Evolutionary conservation across 441 rosid genomes (phyloP), one percentile per base, ranked within the genome.

Genomic region (Hura crepitans): DNA sequence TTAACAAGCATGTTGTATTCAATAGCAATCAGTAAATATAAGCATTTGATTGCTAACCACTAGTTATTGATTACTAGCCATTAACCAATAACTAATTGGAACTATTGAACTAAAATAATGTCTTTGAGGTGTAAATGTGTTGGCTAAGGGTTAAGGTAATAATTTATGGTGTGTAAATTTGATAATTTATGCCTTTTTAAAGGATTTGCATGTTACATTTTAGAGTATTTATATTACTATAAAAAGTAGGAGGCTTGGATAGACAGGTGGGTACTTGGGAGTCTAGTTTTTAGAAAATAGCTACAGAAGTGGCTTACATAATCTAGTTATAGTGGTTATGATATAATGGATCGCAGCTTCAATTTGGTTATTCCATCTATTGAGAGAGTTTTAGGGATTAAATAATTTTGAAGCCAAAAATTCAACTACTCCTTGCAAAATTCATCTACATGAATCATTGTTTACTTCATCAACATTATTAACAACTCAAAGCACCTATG

Each of bases 381-480:
- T n/a, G n/a, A n/a, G n/a, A n/a, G n/a, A n/a, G n/a, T n/a, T n/a
- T n/a, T n/a, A n/a, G n/a, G 94, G 74, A 86, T 93, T 96, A 76
- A 96, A 96, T 85, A 96, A 79, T 79, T 96, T 98, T 43, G 92
- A 79, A 73, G 99, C 97, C 75, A 96, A 89, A 79, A 91, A 96
- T 31, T 91, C 93, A 64, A 96, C 88, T 46, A 89, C 96, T 59
- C 87, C 99, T 75, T 89, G 94, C 82, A 96, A 96, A 78, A 96
- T 91, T 78, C 86, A 85, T 79, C 80, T 91, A 61, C 96, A 96
- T 12, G 93, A 81, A 47, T 93, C 99, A 85, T 90, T 93, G 68
- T 91, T 96, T 71, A 90, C 96, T 74, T 93, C 99, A 71, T 96
- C 98, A 49, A 87, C 97, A 81, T 93, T 93, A 81, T 96, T 96